Evolutionary conservation across 257 asterid genomes (phyloP), one percentile per base, ranked within the genome.

Genomic region (Thymus quinquecostatus): DNA sequence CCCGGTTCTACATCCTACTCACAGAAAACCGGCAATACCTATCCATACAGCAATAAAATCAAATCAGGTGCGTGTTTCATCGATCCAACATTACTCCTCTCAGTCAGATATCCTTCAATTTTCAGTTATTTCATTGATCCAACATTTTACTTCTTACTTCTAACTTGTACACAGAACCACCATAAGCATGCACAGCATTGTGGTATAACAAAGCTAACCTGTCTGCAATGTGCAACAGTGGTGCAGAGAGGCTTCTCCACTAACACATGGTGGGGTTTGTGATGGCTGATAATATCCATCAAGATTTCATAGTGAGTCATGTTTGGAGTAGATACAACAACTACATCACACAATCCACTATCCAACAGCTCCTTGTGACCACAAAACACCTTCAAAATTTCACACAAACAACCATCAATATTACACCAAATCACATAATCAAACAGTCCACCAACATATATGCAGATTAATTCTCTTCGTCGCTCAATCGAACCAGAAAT

Each of bases 161-260:
- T 34, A 41, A 28, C 78, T 34, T 21, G 54, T 21, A 58, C 9
- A 44, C 38, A 1, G 14, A 69, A 43, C 30, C 60, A 44, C 27
- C 33, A 13, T 2, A 71, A 60, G 60, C 40, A 74, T 59, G 41
- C 29, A 47, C 51, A 71, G 47, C 10, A 50, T 14, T 53, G 3
- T 7, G 21, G 48, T 3, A 40, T 29, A 1, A 47, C 9, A 78
- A 36, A 74, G 30, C 57, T 51, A 14, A 90, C 98, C 97, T 86
- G 82, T 60, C 33, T 77, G 86, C 99, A 94, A 54, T 91, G 90
- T 14, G 83, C 80, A 44, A 91, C 92, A 11, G 96, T 85, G 2
- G 97, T 94, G 74, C 97, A 91, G 73, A 94, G 82, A 79, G 97
- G 99, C 86, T 94, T 94, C 89, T 94, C 99, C 74, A 91, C 97